These are phyloP conservation scores for Eucalyptus victrix DNA, from an alignment of 345 rosid species.

Conservation along the genomic window DNA sequence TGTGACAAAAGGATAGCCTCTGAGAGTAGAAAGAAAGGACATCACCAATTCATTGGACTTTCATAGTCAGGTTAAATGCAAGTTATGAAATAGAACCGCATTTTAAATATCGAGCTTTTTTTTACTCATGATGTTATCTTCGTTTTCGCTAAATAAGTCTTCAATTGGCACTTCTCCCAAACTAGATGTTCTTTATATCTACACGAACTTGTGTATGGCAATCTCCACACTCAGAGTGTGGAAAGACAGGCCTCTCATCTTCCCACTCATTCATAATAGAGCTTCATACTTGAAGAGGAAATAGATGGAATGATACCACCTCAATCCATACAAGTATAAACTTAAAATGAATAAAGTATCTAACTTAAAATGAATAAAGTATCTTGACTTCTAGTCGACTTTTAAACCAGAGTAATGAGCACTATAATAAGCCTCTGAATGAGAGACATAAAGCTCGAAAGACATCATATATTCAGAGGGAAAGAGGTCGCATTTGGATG, in stretches of 20 bases:
- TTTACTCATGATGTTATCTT: neutral
- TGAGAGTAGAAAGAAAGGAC: neutral
- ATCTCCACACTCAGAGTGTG: neutral
- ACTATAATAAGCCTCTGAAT: neutral
- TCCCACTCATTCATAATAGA: neutral
- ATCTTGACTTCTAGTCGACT: neutral
- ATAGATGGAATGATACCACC: neutral
- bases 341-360: neutral
- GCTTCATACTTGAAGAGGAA: neutral
- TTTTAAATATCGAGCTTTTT: neutral
- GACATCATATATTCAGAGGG: neutral
- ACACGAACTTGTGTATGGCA: neutral
- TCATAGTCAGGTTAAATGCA: neutral
- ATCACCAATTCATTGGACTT: neutral
- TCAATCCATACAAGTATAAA: neutral
- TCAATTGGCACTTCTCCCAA: neutral
- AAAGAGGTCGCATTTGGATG: neutral
- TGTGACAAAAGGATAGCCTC: neutral
- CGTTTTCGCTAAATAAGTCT: neutral
- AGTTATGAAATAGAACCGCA: neutral
- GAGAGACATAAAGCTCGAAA: neutral
- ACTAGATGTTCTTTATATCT: neutral
- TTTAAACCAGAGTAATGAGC: neutral
- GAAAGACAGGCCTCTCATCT: neutral
- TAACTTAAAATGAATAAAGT: neutral